These are phyloP conservation scores for Podospora bellae-mahoneyi DNA, from an alignment of 495 filamentous ascomycete species.

Conservation along the genomic window DNA sequence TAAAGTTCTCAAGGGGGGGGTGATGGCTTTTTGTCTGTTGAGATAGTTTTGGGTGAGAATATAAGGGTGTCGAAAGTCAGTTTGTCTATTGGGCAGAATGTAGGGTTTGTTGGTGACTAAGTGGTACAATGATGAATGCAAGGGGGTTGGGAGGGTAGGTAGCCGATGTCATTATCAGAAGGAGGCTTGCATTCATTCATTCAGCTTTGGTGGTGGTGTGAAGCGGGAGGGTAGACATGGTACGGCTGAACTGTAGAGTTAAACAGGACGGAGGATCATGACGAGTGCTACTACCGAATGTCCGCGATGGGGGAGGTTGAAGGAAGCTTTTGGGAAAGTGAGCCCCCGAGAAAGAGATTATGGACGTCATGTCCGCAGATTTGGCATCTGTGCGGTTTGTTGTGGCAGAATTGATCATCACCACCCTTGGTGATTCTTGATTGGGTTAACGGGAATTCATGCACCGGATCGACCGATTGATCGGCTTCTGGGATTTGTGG, in stretches of 20 bases:
- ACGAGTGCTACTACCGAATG: too few species aligned
- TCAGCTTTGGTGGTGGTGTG: neutral
- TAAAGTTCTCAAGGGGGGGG: too few species aligned
- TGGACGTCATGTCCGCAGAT: too few species aligned
- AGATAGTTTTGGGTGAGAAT: neutral
- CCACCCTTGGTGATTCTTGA: neutral
- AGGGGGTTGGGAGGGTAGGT: neutral
- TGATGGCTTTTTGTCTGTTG: too few species aligned
- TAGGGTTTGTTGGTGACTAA: neutral
- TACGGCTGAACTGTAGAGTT: neutral
- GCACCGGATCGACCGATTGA: constrained; percentile 12
- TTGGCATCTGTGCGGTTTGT: neutral
- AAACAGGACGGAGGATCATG: too few species aligned
- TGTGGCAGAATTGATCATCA: neutral
- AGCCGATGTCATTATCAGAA: neutral
- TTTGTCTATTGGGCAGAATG: neutral
- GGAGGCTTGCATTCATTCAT: neutral
- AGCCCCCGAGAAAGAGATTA: neutral
- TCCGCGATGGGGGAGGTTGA: neutral
- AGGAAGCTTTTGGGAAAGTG: neutral
- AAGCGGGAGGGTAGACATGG: neutral
- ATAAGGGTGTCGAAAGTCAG: neutral
- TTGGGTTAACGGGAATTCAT: neutral
- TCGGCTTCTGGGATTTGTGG: neutral
- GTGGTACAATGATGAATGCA: neutral